Conservation (phyloP, 1,284 basidiomycete species). For the Cerrena zonata region DNA sequence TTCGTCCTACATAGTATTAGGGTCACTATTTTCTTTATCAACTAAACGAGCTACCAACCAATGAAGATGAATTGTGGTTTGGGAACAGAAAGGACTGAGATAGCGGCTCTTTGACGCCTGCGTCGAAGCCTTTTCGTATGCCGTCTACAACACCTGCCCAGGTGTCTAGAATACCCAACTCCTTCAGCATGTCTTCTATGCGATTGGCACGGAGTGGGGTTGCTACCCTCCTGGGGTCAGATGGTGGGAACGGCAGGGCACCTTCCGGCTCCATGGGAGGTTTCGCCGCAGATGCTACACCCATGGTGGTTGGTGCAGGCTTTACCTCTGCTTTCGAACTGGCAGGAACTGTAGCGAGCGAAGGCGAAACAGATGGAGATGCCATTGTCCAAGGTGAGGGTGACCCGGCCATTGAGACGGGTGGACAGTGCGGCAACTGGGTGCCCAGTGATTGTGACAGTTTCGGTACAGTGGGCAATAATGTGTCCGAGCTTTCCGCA, state of each 20-base stretch:
- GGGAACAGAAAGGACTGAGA: constrained; percentile 15
- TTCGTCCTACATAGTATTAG: too few relatives aligned
- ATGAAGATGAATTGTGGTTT: constrained; percentile 27
- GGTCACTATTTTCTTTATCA: background rate
- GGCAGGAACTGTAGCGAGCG: background rate
- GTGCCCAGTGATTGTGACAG: background rate
- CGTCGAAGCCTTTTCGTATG: constrained; percentile 26
- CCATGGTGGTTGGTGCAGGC: background rate
- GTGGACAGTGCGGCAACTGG: background rate
- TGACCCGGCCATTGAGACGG: background rate
- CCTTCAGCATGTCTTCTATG: constrained; percentile 14
- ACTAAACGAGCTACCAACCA: too few relatives aligned
- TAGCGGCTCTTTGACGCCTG: constrained; percentile 20
- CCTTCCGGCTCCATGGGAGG: background rate
- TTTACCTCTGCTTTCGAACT: background rate
- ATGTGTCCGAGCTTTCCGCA: background rate
- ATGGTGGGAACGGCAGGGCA: background rate
- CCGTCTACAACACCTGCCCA: constrained; percentile 24
- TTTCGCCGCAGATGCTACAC: background rate
- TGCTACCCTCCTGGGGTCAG: constrained; percentile 24
- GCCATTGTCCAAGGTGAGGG: background rate
- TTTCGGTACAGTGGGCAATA: background rate
- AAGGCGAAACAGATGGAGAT: background rate
- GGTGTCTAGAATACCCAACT: constrained; percentile 12
- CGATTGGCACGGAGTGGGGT: constrained; percentile 20